A percentile compares a stretch with the other conserved stretches of the same genome.
Evolutionary conservation across 148 eudicot species (phyloP).

Genomic region (Chenopodium berlandieri): DNA sequence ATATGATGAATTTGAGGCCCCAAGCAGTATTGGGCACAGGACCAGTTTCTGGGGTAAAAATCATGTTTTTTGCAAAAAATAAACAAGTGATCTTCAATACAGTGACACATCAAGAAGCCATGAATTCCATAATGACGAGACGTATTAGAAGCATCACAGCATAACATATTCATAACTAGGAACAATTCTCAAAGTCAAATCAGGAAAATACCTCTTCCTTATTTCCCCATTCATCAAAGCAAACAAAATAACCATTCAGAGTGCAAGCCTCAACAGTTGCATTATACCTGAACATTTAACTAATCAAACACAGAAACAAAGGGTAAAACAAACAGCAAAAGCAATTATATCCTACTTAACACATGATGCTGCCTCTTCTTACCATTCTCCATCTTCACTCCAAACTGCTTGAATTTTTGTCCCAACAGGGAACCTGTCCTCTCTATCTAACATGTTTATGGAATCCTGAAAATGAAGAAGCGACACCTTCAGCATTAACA

Average conservation of each 20-base stretch:
- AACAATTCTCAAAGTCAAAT: background rate
- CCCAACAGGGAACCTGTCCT: conserved; percentile 66
- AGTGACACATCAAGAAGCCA: background rate
- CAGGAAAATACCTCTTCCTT: conserved; percentile 74
- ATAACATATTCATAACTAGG: background rate
- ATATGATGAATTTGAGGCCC: too few species aligned
- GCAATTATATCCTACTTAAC: conserved; percentile 1
- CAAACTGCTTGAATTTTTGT: conserved; percentile 92
- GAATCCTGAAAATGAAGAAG: conserved; percentile 39
- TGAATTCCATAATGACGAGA: background rate
- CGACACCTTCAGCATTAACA: background rate
- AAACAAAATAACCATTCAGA: conserved; percentile 69
- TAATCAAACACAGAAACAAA: conserved; percentile 47
- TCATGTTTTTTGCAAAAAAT: background rate
- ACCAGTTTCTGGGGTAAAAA: background rate
- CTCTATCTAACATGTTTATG: conserved; percentile 32
- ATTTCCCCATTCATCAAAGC: conserved; percentile 88
- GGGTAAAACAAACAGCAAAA: conserved; percentile 20
- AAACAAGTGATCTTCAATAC: background rate
- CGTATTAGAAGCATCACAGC: background rate
- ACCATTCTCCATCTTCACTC: conserved; percentile 99
- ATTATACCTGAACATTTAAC: conserved; percentile 81
- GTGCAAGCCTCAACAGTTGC: conserved; percentile 74
- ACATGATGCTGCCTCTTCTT: conserved; percentile 19
- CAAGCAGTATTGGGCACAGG: too few species aligned